Base-by-base conservation (phyloP, 1,284 basidiomycete species). In the Apiotrichum gracile region DNA sequence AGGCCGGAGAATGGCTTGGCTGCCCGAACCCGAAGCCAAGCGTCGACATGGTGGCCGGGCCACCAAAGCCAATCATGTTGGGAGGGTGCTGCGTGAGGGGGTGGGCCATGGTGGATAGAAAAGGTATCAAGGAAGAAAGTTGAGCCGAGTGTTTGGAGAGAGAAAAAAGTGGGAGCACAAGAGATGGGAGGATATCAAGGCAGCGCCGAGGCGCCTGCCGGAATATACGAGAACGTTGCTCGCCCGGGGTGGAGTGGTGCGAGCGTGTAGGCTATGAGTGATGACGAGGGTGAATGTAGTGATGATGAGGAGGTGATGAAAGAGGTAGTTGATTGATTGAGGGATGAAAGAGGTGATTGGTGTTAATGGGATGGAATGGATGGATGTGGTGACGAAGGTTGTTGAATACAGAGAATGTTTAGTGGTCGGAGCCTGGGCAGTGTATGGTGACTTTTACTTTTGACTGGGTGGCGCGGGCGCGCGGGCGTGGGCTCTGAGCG, bases 61-160 rank as follows among this genome's bases (percentile, higher is more conserved):
- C 67, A 33, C 63, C 54, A 46, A 73, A 73, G 17, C 62, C 55
- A 26, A 72, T 58, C 37, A 69, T 61, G 46, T 67, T 67, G 31
- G 67, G 62, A 1, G 71, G 69, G 42, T 70, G 69, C 58, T 72
- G 69, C 27, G 69, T 69, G 51, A 71, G 61, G 13, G 71, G 69
- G 48, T 70, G 67, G 22, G 71, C 69, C 71, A 73, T 73, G 43
- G 43, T 51, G 52, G 16, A 22, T 31, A 26, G 33, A n/a, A n/a
- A n/a, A 37, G 37, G 17, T 43, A 43, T 29, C 38, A 14, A n/a
- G 39, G 39, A 39, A 31, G 22, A 41, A 41, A 29, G 26, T 19
- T 42, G 42, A 9, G 31, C 31, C 3, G 19, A n/a, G 29, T 14
- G 27, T 16, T 29, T n/a, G 43, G 29, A 16, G 9, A 22, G 21